Percentiles rank a stretch among this genome's conserved stretches.
These are phyloP conservation scores for Alternaria tenuissima DNA, from an alignment of 2,329 filamentous ascomycete genomes.

Conservation along the genomic window DNA sequence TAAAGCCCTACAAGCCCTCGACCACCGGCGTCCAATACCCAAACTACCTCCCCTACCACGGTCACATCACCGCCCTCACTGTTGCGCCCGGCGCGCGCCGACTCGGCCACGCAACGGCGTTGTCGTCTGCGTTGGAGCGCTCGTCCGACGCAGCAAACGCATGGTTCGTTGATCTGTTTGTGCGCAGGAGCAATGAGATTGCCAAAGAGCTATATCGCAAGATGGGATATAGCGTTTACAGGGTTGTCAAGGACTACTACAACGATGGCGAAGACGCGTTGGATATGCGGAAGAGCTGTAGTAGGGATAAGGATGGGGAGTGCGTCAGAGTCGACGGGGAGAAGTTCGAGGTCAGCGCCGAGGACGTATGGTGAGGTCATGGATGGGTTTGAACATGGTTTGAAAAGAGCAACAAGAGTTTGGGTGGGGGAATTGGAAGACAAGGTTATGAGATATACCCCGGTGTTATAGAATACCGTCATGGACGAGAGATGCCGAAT, in stretches of 20 bases:
- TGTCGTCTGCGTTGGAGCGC: constrained; percentile 83
- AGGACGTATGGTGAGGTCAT: constrained; percentile 77
- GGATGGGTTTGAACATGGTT: neutral
- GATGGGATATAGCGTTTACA: constrained; percentile 89
- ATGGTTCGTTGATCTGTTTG: constrained; percentile 97
- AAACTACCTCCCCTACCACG: constrained; percentile 98
- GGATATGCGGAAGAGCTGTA: constrained; percentile 94
- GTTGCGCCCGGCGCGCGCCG: constrained; percentile 87
- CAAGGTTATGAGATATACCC: neutral
- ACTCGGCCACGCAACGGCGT: constrained; percentile 83
- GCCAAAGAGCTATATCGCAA: constrained; percentile 89
- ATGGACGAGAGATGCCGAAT: neutral
- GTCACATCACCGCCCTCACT: constrained; percentile 94
- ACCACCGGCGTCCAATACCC: constrained; percentile 51
- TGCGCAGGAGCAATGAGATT: constrained; percentile 84
- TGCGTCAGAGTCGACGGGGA: constrained; percentile 85
- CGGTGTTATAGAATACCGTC: neutral
- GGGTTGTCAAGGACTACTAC: constrained; percentile 91
- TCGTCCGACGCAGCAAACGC: constrained; percentile 82
- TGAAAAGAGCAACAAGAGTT: neutral
- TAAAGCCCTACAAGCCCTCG: constrained; percentile 72
- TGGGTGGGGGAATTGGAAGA: neutral
- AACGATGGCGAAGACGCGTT: constrained; percentile 94
- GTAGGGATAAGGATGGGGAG: constrained; percentile 76
- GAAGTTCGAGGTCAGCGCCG: constrained; percentile 76